Evolutionary conservation across 2,329 filamentous ascomycete genomes (phyloP).

Genomic region (Cercospora brassicicola): DNA sequence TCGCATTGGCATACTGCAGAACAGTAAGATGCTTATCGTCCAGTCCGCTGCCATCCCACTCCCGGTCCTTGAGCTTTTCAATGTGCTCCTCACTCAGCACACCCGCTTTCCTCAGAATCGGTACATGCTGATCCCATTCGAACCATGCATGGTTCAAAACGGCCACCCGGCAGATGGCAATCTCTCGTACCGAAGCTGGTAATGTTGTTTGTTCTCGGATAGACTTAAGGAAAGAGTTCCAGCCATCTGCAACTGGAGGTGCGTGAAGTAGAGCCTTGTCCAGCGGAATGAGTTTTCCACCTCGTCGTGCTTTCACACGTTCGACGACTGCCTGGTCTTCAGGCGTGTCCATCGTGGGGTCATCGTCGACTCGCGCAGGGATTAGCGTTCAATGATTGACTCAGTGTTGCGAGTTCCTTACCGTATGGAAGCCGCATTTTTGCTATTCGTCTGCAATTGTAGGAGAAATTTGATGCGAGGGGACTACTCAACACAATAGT

Average conservation of each 20-base stretch:
- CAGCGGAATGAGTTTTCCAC: slow-evolving; percentile 53
- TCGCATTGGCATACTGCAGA: slow-evolving; percentile 74
- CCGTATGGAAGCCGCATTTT: slow-evolving; percentile 57
- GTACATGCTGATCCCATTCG: slow-evolving; percentile 79
- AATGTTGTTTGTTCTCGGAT: slow-evolving; percentile 57
- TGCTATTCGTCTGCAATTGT: slow-evolving; percentile 4
- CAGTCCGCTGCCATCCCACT: slow-evolving; percentile 47
- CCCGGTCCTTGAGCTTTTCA: slow-evolving; percentile 46
- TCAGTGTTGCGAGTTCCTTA: background rate
- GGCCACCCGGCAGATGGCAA: slow-evolving; percentile 78
- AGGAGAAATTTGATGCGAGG: background rate
- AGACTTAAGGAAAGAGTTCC: slow-evolving; percentile 58
- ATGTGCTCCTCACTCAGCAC: slow-evolving; percentile 56
- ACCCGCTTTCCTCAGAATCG: slow-evolving; percentile 63
- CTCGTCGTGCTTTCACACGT: slow-evolving; percentile 54
- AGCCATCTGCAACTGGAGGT: slow-evolving; percentile 58
- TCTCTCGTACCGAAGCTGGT: slow-evolving; percentile 62
- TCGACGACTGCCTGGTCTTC: slow-evolving; percentile 54
- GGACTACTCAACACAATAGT: no score
- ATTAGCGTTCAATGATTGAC: background rate
- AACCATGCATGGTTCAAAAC: slow-evolving; percentile 80
- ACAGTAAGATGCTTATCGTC: slow-evolving; percentile 66
- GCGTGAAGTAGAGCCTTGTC: slow-evolving; percentile 58
- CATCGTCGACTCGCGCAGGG: slow-evolving; percentile 42
- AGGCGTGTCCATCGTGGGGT: slow-evolving; percentile 48